Percentiles rank a stretch among this genome's conserved stretches.
Evolutionary conservation across 768 basidiomycete species (phyloP).

Genomic region (Boletus speciosus): DNA sequence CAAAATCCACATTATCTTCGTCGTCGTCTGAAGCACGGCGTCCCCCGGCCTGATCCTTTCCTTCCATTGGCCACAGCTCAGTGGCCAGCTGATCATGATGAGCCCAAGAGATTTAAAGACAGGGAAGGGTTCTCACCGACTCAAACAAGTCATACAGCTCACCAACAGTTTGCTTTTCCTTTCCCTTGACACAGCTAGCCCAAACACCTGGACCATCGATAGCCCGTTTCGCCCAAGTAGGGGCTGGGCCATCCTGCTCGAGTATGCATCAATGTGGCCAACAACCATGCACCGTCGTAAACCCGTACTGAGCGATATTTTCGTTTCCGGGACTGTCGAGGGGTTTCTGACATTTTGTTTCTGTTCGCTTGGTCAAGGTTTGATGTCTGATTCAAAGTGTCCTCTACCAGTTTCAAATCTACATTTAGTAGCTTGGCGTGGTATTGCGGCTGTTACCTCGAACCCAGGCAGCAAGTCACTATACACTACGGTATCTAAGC

Average conservation of each 20-base stretch:
- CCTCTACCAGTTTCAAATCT: background rate
- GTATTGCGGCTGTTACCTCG: background rate
- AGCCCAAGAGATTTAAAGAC: constrained; percentile 5
- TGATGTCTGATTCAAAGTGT: background rate
- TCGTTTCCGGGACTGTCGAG: constrained; percentile 36
- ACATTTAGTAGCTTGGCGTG: background rate
- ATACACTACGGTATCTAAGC: constrained; percentile 19
- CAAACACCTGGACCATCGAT: constrained; percentile 84
- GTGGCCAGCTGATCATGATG: constrained; percentile 52
- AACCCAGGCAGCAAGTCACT: background rate
- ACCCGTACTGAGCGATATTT: constrained; percentile 49
- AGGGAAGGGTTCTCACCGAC: constrained; percentile 44
- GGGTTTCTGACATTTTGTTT: constrained; percentile 19
- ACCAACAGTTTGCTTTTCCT: constrained; percentile 71
- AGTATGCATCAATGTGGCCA: background rate
- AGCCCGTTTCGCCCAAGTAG: constrained; percentile 58
- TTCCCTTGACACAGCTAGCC: constrained; percentile 84
- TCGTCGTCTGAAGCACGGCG: constrained; percentile 33
- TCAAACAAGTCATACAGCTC: constrained; percentile 81
- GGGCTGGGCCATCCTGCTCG: constrained; percentile 55
- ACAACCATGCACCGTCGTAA: background rate
- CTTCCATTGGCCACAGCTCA: constrained; percentile 63
- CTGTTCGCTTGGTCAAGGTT: background rate
- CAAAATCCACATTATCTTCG: constrained; percentile 50
- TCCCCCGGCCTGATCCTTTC: constrained; percentile 21